Percentiles rank a stretch among this genome's conserved stretches.
Evolutionary conservation across 306 rosid genomes (phyloP).

Genomic region (Vicia faba): DNA sequence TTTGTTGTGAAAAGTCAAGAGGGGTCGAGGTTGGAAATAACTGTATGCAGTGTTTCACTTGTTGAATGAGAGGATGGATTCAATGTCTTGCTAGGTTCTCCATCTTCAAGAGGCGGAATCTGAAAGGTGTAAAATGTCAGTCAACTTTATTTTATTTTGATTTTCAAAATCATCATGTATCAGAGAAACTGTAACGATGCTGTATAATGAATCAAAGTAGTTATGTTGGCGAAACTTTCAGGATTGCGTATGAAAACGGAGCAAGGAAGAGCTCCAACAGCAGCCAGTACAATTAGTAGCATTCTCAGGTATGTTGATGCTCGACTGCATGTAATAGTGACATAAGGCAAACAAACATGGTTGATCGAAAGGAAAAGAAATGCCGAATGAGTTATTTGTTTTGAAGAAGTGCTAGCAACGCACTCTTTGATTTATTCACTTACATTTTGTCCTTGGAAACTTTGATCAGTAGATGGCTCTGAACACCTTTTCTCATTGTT

Average conservation of each 20-base stretch:
- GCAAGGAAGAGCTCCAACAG: conserved; percentile 50
- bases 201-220: conserved; percentile 15
- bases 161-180: too few relatives aligned
- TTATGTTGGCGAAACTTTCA: conserved; percentile 50
- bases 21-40: conserved; percentile 30
- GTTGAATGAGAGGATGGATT: conserved; percentile 34
- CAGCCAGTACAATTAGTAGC: conserved; percentile 40
- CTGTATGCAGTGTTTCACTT: conserved; percentile 20
- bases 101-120: conserved; percentile 39
- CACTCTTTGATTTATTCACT: conserved; percentile 6
- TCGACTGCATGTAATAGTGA: conserved; percentile 39
- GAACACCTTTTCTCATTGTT: conserved; percentile 23
- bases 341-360: not conserved
- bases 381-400: conserved; percentile 1
- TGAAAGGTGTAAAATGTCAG: too few relatives aligned
- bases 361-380: not conserved
- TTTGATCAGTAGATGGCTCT: conserved; percentile 32
- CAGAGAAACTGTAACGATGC: too few relatives aligned
- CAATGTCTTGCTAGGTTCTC: conserved; percentile 41
- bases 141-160: too few relatives aligned
- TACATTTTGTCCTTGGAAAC: conserved; percentile 47
- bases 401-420: not conserved
- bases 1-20: conserved; percentile 20
- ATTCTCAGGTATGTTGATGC: conserved; percentile 39
- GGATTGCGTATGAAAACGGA: conserved; percentile 36